Conservation (phyloP, 441 rosid genomes). For the Syzygium syzygioides region DNA sequence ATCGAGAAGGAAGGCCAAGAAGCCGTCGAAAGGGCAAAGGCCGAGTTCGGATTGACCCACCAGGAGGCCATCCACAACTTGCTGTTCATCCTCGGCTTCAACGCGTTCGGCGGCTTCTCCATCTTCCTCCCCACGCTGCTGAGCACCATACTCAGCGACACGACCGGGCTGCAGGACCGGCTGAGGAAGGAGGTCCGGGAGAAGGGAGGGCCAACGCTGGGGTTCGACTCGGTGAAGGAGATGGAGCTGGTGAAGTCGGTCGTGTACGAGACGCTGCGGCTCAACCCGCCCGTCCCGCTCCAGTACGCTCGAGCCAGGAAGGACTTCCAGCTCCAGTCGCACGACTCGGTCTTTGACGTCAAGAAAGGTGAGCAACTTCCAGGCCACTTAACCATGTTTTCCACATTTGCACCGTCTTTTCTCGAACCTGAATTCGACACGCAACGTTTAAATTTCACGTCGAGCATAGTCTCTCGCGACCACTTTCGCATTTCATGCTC, state of each 20-base stretch:
- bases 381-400: not conserved
- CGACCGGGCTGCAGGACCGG: slow-evolving; percentile 49
- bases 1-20: slow-evolving; percentile 45
- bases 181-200: slow-evolving; percentile 48
- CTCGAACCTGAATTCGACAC: not conserved
- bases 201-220: slow-evolving; percentile 29
- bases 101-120: slow-evolving; percentile 79
- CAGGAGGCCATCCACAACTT: slow-evolving; percentile 61
- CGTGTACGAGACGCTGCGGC: slow-evolving; percentile 64
- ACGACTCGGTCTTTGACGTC: slow-evolving; percentile 56
- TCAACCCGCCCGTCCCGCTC: slow-evolving; percentile 63
- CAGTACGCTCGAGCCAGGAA: slow-evolving; percentile 77
- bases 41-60: slow-evolving; percentile 54
- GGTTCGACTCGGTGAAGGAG: slow-evolving; percentile 47
- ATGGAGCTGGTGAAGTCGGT: slow-evolving; percentile 69
- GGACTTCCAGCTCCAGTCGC: slow-evolving; percentile 56
- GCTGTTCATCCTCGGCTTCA: slow-evolving; percentile 63
- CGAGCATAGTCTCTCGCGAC: not conserved
- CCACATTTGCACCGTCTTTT: not conserved
- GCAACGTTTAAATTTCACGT: not conserved
- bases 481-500: not conserved
- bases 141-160: slow-evolving; percentile 26
- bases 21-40: slow-evolving; percentile 35
- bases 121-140: slow-evolving; percentile 44
- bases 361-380: slow-evolving; percentile 33